These are phyloP conservation scores for Tetrahymena thermophila DNA, from an alignment of 73 alveolate genomes.

Conservation along the genomic window DNA sequence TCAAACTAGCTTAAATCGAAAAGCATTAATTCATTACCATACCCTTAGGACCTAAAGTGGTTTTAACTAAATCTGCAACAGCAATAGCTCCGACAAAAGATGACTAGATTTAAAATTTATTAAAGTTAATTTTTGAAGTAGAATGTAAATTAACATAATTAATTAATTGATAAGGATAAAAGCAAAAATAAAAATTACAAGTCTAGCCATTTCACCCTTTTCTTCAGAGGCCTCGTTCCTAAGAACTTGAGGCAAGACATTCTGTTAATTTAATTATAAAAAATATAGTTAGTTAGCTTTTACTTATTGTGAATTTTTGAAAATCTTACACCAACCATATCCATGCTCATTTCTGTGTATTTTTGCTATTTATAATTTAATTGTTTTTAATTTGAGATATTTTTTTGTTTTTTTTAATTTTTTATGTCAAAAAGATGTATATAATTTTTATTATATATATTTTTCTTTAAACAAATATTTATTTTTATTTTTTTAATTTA, in stretches of 20 bases:
- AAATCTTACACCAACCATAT: conserved; percentile 1
- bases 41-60: conserved; percentile 98
- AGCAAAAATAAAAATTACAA: conserved; percentile 12
- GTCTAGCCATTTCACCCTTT: conserved; percentile 84
- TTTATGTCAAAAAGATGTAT: not conserved
- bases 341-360: not conserved
- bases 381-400: not conserved
- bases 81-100: conserved; percentile 98
- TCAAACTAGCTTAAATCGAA: not conserved
- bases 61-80: conserved; percentile 94
- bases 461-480: not conserved
- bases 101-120: not conserved
- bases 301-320: not conserved
- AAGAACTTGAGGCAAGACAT: conserved; percentile 75
- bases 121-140: not conserved
- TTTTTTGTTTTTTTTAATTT: not conserved
- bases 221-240: conserved; percentile 72
- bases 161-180: not conserved
- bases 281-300: not conserved
- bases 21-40: conserved; percentile 44
- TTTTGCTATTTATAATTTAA: not conserved
- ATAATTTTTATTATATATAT: not conserved
- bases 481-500: not conserved
- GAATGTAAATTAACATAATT: not conserved
- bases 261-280: conserved; percentile 10